Evolutionary conservation across 2,329 filamentous ascomycete genomes (phyloP).

Genomic region (Alternaria consortialis): DNA sequence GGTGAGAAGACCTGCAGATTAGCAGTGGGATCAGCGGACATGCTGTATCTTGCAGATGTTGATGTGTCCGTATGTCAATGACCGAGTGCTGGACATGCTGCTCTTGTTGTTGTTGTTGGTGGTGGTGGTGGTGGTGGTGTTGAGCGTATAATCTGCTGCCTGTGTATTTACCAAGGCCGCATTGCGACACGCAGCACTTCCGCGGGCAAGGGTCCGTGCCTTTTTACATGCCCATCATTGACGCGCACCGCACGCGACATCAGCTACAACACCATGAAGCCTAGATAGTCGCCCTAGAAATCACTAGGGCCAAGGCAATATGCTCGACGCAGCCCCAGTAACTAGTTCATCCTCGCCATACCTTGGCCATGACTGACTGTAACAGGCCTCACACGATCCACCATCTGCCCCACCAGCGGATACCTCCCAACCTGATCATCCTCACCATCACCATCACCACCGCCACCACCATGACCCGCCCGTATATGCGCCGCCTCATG

Average conservation of each 20-base stretch:
- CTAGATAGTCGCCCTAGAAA: background rate
- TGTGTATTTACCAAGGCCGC: conserved; percentile 21
- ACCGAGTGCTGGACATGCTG: conserved; percentile 43
- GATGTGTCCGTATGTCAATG: conserved; percentile 25
- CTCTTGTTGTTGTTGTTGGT: conserved; percentile 12
- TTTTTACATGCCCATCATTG: conserved; percentile 23
- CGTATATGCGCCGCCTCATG: background rate
- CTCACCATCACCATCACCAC: conserved; percentile 4
- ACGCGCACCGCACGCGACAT: conserved; percentile 25
- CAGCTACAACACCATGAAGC: conserved; percentile 16
- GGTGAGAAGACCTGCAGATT: conserved; percentile 66
- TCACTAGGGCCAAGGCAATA: conserved; percentile 7
- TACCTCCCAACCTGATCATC: background rate
- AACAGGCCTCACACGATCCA: conserved; percentile 16
- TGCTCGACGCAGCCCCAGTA: conserved; percentile 23
- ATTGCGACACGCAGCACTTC: conserved; percentile 30
- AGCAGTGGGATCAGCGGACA: conserved; percentile 51
- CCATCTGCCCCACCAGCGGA: conserved; percentile 20
- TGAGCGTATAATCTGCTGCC: conserved; percentile 26
- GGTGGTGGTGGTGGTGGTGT: conserved; percentile 3
- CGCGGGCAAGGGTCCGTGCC: conserved; percentile 22
- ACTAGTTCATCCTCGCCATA: background rate
- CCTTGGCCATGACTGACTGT: background rate
- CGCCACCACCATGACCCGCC: conserved; percentile 19
- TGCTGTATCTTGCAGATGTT: conserved; percentile 39